phyloP scores from a whole-genome alignment of 768 basidiomycete species.

The Rhizopogon salebrosus region DNA sequence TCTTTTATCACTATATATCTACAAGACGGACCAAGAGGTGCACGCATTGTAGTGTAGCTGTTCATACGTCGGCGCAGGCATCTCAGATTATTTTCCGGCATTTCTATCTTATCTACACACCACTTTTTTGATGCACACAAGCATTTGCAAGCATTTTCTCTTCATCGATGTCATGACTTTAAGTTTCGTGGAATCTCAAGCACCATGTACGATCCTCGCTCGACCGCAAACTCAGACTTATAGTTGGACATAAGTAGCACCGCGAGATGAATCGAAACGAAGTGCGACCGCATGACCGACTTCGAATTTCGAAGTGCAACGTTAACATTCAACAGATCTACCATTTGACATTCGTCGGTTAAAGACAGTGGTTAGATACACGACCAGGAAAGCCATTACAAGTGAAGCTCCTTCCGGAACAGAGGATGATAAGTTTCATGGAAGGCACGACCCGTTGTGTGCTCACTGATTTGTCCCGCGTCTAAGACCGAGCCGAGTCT shows the following conservation, averaged over 20 bases:
- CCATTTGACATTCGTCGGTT: neutral
- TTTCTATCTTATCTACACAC: constrained; percentile 15
- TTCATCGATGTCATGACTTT: neutral
- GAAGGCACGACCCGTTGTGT: neutral
- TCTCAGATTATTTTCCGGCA: constrained; percentile 1
- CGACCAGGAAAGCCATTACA: too few species aligned
- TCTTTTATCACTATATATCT: neutral
- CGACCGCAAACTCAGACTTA: too few species aligned
- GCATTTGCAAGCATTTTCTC: neutral
- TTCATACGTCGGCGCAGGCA: constrained; percentile 8
- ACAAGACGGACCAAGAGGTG: constrained; percentile 5
- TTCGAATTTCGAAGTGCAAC: neutral
- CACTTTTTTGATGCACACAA: neutral
- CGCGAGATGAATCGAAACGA: neutral
- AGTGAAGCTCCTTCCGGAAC: too few species aligned
- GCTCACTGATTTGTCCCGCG: neutral
- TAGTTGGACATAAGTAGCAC: neutral
- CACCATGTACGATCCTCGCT: too few species aligned
- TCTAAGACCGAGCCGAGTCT: neutral
- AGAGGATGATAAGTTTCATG: neutral
- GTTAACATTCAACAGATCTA: too few species aligned
- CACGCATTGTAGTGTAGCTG: constrained; percentile 5
- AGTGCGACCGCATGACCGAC: neutral
- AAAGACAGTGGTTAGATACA: too few species aligned
- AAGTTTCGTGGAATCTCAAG: too few species aligned